Evolutionary conservation across 2,329 filamentous ascomycete species (phyloP).

Genomic region (Ceratocystis huliohia): DNA sequence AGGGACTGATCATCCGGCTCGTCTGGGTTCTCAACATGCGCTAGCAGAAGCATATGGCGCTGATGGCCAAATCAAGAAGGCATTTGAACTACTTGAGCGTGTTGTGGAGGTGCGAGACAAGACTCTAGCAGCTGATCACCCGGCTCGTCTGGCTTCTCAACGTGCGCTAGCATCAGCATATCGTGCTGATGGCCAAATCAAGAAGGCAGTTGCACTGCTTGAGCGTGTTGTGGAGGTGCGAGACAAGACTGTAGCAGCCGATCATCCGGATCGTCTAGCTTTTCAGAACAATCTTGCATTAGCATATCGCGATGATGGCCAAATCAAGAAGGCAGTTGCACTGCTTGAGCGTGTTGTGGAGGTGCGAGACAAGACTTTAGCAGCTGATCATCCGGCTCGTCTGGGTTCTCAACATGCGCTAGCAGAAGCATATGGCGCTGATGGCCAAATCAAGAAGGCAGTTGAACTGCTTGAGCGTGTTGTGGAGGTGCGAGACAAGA

Average conservation of each 20-base stretch:
- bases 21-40: rapidly evolving
- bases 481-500: too few relatives aligned
- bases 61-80: background rate
- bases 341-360: too few relatives aligned
- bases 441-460: background rate
- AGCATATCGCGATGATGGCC: too few relatives aligned
- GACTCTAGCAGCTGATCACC: background rate
- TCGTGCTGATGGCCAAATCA: background rate
- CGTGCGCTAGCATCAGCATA: background rate
- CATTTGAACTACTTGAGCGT: background rate
- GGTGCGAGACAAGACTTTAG: too few relatives aligned
- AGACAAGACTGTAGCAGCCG: too few relatives aligned
- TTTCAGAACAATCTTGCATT: too few relatives aligned
- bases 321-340: too few relatives aligned
- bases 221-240: too few relatives aligned
- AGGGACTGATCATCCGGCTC: background rate
- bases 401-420: too few relatives aligned
- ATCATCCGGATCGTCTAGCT: too few relatives aligned
- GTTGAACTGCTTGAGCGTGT: too few relatives aligned
- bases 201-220: background rate
- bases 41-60: background rate
- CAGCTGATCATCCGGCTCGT: too few relatives aligned
- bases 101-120: background rate
- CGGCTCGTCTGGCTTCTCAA: background rate
- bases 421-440: background rate